Evolutionary conservation across 768 basidiomycete genomes (phyloP), one percentile per base, ranked within the genome.

Genomic region (Hirschioporus abietinus): DNA sequence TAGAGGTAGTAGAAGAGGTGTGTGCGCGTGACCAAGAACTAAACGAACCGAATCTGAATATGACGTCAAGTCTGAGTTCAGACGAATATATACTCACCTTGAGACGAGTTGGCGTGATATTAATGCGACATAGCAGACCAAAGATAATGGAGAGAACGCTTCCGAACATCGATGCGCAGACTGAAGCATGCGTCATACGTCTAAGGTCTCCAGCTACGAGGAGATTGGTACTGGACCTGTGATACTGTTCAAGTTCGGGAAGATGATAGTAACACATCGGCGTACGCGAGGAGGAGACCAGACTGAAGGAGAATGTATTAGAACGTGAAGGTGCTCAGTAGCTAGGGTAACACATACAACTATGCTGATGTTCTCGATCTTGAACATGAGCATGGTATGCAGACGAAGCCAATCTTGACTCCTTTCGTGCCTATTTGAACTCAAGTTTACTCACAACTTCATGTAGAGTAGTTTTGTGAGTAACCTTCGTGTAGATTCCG

Each of bases 91-190:
- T 52, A 3, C 42, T 52, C 12, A 52, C 42, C 20, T 52, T 12
- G 12, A 52, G 42, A 52, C 42, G 42, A 52, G 42, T 52, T 52
- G 42, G 42, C 12, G 42, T 52, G 3, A 52, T 52, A 20, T 52
- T 52, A 52, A 52, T 52, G 3, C 42, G 42, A 52, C 42, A 52
- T 52, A 52, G 20, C 42, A 52, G 42, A 52, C 42, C 42, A 52
- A 52, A 52, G 42, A 52, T 52, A 52, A 52, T 52, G 42, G 42
- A 52, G 42, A 52, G 42, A 52, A 52, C 42, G 20, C 42, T 52
- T 52, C 42, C 42, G 20, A 52, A 52, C 42, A 52, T 52, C 12
- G 42, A 52, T 52, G 42, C 42, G 12, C 42, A 52, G 6, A 52
- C 42, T 20, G 42, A 52, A 52, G 42, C 42, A 52, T 52, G 42